Base-by-base conservation (phyloP, 768 basidiomycete genomes). In the Strobilomyces confusus region DNA sequence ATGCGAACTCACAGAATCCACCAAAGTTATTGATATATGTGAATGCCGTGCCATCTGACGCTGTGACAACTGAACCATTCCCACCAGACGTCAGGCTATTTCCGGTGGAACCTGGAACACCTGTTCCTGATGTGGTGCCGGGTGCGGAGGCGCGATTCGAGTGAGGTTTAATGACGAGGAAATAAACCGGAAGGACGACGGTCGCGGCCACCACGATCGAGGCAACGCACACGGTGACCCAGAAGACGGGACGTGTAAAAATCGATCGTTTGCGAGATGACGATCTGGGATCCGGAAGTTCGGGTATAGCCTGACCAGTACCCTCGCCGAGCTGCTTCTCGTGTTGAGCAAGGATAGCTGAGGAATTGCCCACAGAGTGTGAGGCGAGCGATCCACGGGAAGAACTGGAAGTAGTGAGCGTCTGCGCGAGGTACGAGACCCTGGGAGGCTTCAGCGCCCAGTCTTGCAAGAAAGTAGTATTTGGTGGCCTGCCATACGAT, bases 11-110 rank as follows among this genome's bases (percentile, higher is more conserved):
- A 84, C 86, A 88, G 62, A 78, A 81, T 37, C 87, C 87, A 32
- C 83, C 90, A 64, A 90, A 88, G 19, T 78, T 71, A 69, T 94
- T 95, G 54, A 74, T 75, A 67, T 95, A 95, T 3, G 76, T 81
- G 69, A 93, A 88, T 1, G 78, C 83, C 1, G 80, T 71, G 1
- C 92, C 93, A 63, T 92, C 79, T 3, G 78, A 81, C 19, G 76
- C 73, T 9, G 76, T 81, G 48, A 92, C 71, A 5, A 74, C 74
- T 26, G 84, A 87, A 11, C 90, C 91, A 63, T 88, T 82, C 17
- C 81, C 80, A 13, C 92, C 92, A 3, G 75, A 62, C 14, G 61
- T 71, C 15, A 30, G 22, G 26, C 13, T 38, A 4, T 44, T 46
- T 36, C 54, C 58, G 49, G 55, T 52, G 43, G 56, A 34, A 25